Conservation (phyloP, 345 rosid genomes). For the Erodium maritimum region DNA sequence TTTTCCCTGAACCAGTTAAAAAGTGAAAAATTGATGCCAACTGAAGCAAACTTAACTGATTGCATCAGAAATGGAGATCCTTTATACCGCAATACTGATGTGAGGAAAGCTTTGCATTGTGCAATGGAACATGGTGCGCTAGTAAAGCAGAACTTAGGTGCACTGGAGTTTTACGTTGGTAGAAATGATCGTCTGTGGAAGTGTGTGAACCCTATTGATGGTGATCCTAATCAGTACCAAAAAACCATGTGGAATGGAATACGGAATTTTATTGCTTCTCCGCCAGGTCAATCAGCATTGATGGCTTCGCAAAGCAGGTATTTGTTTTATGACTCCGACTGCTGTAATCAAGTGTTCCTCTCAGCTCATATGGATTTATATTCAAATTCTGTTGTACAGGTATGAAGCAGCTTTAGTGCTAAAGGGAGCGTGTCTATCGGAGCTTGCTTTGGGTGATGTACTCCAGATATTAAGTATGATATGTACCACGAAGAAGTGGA, state of each 20-base stretch:
- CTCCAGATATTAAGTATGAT: constrained; percentile 61
- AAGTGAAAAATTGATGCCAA: constrained; percentile 30
- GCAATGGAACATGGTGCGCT: constrained; percentile 64
- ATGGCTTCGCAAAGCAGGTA: constrained; percentile 66
- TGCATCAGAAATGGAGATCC: constrained; percentile 34
- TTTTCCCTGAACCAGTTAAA: constrained; percentile 29
- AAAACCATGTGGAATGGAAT: constrained; percentile 57
- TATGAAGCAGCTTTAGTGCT: constrained; percentile 66
- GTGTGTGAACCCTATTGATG: constrained; percentile 64
- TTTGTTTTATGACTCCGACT: constrained; percentile 1
- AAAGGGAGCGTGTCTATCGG: constrained; percentile 45
- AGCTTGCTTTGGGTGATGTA: constrained; percentile 47
- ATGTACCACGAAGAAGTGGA: constrained; percentile 53
- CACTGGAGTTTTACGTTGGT: constrained; percentile 49
- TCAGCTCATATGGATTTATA: too few relatives aligned
- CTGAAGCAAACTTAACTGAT: constrained; percentile 25
- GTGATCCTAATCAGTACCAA: constrained; percentile 37
- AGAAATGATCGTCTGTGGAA: constrained; percentile 61
- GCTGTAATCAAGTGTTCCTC: not conserved
- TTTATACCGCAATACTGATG: constrained; percentile 43
- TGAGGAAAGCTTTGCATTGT: constrained; percentile 56
- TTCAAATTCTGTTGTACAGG: constrained; percentile 25
- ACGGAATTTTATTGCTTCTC: constrained; percentile 42
- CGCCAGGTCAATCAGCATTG: constrained; percentile 39
- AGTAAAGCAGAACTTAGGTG: constrained; percentile 35